Evolutionary conservation across 768 basidiomycete species (phyloP), one percentile per base, ranked within the genome.

Genomic region (Serpula lacrymans): DNA sequence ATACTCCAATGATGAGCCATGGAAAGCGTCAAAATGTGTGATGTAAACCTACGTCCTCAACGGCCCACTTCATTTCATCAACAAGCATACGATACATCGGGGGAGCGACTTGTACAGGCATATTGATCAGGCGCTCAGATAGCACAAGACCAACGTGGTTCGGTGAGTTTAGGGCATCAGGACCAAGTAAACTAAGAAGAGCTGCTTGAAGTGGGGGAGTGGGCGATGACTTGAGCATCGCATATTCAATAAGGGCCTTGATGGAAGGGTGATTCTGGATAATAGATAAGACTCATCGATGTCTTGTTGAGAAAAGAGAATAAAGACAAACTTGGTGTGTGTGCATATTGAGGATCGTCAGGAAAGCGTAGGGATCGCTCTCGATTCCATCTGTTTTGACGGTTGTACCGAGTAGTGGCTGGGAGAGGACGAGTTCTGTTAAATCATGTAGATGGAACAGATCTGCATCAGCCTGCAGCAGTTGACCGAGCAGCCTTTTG

Each of bases 51-150:
- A 85, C 88, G 36, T 84, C 80, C 35, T 74, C 69, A 26, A 77
- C 62, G 3, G 87, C 88, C 67, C 72, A 79, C 26, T 79, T 68
- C n/a, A 96, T 68, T 59, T 99, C 95, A 34, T 88, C 81, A 0
- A 70, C 65, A 17, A 98, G 71, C 87, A 97, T 92, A 31, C 72
- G 72, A 61, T 94, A 97, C 82, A 96, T 85, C 1, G 91, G 93
- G 5, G 92, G 86, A 7, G 94, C 74, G 25, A 93, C 80, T 51
- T 97, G 90, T 11, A 92, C 84, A 0, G 95, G 95, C 83, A 99
- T 94, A 59, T 98, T 99, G 49, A 96, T 74, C 37, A 98, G 70
- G 1, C 95, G 74, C 59, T 96, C 91, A 48, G 84, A 87, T 48
- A 99, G 69, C 7, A 97, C 72, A 13, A 96, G 71, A 2, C 90